Percentiles rank a stretch among this genome's conserved stretches.
phyloP scores from a whole-genome alignment of 2,329 filamentous ascomycete genomes.

The Lojkania enalia region DNA sequence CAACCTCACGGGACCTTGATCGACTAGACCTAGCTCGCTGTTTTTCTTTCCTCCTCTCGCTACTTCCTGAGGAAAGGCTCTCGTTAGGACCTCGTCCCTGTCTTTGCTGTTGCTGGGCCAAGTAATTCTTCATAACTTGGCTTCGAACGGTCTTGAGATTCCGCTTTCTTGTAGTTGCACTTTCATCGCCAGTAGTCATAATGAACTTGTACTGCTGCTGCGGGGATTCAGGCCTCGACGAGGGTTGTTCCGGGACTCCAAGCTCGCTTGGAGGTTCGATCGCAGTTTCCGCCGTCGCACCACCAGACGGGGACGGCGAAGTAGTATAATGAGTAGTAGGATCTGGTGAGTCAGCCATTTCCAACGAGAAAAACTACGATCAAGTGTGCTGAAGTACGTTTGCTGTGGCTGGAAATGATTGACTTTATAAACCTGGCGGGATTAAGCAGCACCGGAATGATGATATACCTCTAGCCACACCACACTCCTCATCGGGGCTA shows the following conservation, averaged over 20 bases:
- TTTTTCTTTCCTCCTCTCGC: constrained; percentile 16
- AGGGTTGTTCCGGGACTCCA: neutral
- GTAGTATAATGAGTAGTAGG: neutral
- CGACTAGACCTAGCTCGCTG: constrained; percentile 15
- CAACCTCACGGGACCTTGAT: constrained; percentile 14
- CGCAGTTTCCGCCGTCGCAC: neutral
- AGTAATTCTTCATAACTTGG: constrained; percentile 30
- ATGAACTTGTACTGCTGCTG: constrained; percentile 29
- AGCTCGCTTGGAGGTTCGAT: neutral
- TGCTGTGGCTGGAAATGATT: constrained; percentile 1
- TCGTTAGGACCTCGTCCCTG: constrained; percentile 3
- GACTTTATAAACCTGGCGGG: neutral
- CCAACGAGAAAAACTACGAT: neutral
- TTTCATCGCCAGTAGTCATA: constrained; percentile 22
- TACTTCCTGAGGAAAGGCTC: neutral
- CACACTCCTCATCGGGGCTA: neutral
- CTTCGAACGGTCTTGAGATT: constrained; percentile 29
- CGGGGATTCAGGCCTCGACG: constrained; percentile 4
- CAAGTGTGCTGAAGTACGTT: neutral
- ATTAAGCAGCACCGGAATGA: neutral
- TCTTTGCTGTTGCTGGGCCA: constrained; percentile 21
- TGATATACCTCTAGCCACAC: constrained; percentile 7
- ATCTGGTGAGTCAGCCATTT: constrained; percentile 9
- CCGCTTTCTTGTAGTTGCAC: constrained; percentile 15
- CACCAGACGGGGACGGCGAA: too few relatives aligned